A percentile compares a stretch with the other conserved stretches of the same genome.
These are phyloP conservation scores for Podaxis sp. DNA, from an alignment of 768 basidiomycete species.

Conservation along the genomic window DNA sequence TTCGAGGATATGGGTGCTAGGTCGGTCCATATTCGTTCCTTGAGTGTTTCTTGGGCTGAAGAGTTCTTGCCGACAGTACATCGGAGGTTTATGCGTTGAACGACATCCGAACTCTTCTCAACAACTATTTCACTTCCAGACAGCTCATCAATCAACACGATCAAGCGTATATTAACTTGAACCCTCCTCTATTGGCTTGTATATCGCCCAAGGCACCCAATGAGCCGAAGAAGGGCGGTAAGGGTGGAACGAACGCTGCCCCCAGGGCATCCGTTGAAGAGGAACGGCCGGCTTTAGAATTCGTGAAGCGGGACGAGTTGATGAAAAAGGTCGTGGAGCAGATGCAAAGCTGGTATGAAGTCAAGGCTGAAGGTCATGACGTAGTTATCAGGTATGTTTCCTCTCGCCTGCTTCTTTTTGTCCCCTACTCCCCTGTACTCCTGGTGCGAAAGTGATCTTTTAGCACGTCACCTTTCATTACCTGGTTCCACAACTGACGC, in stretches of 20 bases:
- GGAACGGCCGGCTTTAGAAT: slow-evolving; percentile 32
- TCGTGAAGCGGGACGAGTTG: slow-evolving; percentile 67
- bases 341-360: slow-evolving; percentile 80
- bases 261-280: slow-evolving; percentile 11
- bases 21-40: slow-evolving; percentile 38
- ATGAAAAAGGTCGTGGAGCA: slow-evolving; percentile 48
- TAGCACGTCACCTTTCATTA: neutral
- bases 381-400: slow-evolving; percentile 53
- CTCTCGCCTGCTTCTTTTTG: neutral
- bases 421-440: neutral
- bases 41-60: neutral
- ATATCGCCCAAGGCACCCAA: slow-evolving; percentile 32
- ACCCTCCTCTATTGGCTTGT: slow-evolving; percentile 39
- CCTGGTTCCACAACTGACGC: slow-evolving; percentile 1
- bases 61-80: slow-evolving; percentile 35
- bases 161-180: slow-evolving; percentile 70
- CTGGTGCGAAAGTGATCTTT: neutral
- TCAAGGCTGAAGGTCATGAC: slow-evolving; percentile 55
- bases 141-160: slow-evolving; percentile 65
- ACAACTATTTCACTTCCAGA: slow-evolving; percentile 59
- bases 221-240: slow-evolving; percentile 25
- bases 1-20: slow-evolving; percentile 64
- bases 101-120: slow-evolving; percentile 57
- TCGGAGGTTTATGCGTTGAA: slow-evolving; percentile 50
- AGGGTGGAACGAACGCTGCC: slow-evolving; percentile 19